Evolutionary conservation across 140 eudicot genomes (phyloP).

Genomic region (Erigeron philadelphicus): DNA sequence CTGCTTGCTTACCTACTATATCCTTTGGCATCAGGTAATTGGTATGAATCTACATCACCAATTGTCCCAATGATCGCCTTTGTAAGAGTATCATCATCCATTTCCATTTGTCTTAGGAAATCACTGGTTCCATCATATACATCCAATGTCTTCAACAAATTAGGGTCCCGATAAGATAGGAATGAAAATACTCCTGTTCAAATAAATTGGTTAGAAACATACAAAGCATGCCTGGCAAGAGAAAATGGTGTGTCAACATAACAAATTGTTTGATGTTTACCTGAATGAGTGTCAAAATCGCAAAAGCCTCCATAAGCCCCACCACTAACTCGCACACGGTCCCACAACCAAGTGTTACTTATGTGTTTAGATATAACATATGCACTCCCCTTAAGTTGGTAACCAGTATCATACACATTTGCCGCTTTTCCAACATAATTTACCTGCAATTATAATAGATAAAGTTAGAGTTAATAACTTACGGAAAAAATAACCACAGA

Average conservation of each 20-base stretch:
- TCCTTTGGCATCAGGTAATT: conserved; percentile 96
- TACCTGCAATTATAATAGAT: conserved; percentile 45
- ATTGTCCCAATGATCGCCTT: conserved; percentile 98
- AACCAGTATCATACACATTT: conserved; percentile 78
- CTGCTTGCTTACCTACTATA: conserved; percentile 67
- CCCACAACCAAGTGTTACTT: conserved; percentile 97
- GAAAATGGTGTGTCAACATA: not conserved
- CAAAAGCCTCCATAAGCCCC: conserved; percentile 99
- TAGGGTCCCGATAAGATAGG: conserved; percentile 94
- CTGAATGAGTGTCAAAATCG: conserved; percentile 92
- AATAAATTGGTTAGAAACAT: conserved; percentile 12
- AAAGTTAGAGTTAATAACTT: not conserved
- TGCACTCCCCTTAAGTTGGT: conserved; percentile 89
- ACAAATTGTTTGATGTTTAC: conserved; percentile 30
- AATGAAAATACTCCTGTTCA: conserved; percentile 81
- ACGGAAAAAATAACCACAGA: not conserved
- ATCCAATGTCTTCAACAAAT: conserved; percentile 88
- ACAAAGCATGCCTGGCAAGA: not conserved
- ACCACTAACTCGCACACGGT: conserved; percentile 97
- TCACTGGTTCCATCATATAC: conserved; percentile 82
- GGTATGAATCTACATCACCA: conserved; percentile 95
- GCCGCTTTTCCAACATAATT: conserved; percentile 99
- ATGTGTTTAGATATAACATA: conserved; percentile 87
- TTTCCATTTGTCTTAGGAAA: conserved; percentile 68
- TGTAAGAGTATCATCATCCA: conserved; percentile 85